Conservation (phyloP, 345 rosid species). For the Ceriops zippeliana region DNA sequence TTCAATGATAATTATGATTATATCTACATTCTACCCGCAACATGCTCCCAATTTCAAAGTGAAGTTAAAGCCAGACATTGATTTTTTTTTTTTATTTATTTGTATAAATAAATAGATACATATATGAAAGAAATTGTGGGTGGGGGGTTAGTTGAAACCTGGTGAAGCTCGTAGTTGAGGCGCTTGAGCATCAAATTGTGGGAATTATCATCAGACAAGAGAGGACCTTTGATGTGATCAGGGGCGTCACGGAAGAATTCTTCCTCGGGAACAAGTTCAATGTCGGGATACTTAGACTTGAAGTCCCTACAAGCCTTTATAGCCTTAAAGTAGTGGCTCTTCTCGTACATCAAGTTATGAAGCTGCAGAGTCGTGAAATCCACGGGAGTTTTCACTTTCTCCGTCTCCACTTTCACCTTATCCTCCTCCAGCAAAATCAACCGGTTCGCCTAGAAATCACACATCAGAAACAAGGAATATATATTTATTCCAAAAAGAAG, state of each 20-base stretch:
- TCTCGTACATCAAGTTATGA: slow-evolving; percentile 91
- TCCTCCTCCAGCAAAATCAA: slow-evolving; percentile 73
- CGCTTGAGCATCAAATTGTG: slow-evolving; percentile 87
- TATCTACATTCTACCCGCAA: too few species aligned
- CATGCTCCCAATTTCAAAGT: too few species aligned
- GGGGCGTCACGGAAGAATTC: slow-evolving; percentile 72
- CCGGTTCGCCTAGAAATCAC: slow-evolving; percentile 56
- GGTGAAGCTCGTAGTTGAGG: slow-evolving; percentile 82
- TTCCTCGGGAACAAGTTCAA: slow-evolving; percentile 79
- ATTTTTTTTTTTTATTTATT: too few species aligned
- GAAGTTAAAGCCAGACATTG: too few species aligned
- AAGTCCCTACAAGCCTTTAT: slow-evolving; percentile 77
- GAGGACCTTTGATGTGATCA: slow-evolving; percentile 54
- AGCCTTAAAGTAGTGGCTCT: slow-evolving; percentile 80
- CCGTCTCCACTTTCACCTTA: slow-evolving; percentile 62
- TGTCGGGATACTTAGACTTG: slow-evolving; percentile 73
- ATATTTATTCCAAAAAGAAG: too few species aligned
- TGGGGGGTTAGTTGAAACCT: slow-evolving; percentile 35
- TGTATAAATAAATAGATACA: neutral
- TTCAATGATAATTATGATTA: too few species aligned
- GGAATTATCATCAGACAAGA: slow-evolving; percentile 44
- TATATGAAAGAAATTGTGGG: neutral
- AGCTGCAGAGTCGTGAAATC: slow-evolving; percentile 78
- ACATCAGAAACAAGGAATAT: neutral
- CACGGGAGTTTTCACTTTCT: slow-evolving; percentile 66